Evolutionary conservation across 1,284 basidiomycete genomes (phyloP).

Genomic region (Ganoderma lingzhi): DNA sequence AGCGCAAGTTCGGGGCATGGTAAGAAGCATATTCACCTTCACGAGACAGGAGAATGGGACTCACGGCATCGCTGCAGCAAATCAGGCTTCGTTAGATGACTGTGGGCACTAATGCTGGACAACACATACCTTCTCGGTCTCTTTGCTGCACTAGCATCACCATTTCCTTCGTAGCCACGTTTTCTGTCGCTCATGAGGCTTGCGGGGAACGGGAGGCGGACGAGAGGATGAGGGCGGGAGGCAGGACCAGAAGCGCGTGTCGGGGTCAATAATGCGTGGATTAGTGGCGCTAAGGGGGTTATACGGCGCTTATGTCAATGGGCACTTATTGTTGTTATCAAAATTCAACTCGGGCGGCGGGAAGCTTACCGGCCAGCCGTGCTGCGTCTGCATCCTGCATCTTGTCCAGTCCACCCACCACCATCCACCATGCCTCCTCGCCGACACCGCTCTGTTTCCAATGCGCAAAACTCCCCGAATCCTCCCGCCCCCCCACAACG

Average conservation of each 20-base stretch:
- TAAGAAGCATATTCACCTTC: constrained; percentile 77
- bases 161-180: constrained; percentile 50
- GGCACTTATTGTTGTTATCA: constrained; percentile 1
- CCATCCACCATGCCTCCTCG: constrained; percentile 37
- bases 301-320: not conserved
- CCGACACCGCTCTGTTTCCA: constrained; percentile 40
- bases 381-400: not conserved
- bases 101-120: constrained; percentile 8
- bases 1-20: constrained; percentile 57
- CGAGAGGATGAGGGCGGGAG: constrained; percentile 11
- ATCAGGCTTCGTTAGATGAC: constrained; percentile 24
- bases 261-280: not conserved
- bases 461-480: constrained; percentile 30
- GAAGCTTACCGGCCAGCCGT: not conserved
- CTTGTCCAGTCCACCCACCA: constrained; percentile 24
- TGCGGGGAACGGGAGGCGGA: not conserved
- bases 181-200: constrained; percentile 47
- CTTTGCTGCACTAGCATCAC: constrained; percentile 61
- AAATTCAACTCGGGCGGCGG: constrained; percentile 1
- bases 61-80: constrained; percentile 69
- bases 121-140: constrained; percentile 73
- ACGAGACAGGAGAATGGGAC: constrained; percentile 50
- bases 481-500: constrained; percentile 31
- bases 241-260: constrained; percentile 7
- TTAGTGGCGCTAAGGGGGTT: constrained; percentile 4